Evolutionary conservation across 768 basidiomycete species (phyloP), one percentile per base, ranked within the genome.

Genomic region (Nidula microcarpa): DNA sequence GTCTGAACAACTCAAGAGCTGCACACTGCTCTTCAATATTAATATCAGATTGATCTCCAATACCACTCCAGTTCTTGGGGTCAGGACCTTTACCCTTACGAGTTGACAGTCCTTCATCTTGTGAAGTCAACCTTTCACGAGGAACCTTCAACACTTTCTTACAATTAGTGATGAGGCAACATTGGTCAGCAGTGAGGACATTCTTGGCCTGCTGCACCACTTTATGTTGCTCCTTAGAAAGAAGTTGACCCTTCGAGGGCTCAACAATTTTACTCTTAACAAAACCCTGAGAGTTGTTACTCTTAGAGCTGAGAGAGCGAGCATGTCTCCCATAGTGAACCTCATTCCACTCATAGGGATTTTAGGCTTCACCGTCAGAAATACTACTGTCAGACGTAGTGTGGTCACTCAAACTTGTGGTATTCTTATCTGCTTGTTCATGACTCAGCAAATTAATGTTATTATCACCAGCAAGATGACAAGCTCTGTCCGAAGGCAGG

Each of bases 81-180:
- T 67, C 62, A 18, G 52, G 33, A 2, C 52, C 54, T 50, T 67
- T 67, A 5, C 62, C 64, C 57, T 66, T 64, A 7, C 33, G 36
- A 23, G 16, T 49, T 34, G 55, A 59, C 23, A 55, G 50, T 5
- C 54, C 58, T 47, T 50, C 4, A 4, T 16, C 37, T 41, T 4
- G 4, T 11, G 37, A 41, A 41, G 16, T 16, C 16, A 16, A 41
- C 16, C 16, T 16, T 11, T 41, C 37, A 11, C 37, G 4, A 41
- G 37, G 16, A 11, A 4, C 11, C 37, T 41, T 11, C 16, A 16
- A 41, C 16, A 16, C 37, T 41, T 41, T 41, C 37, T 41, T 41
- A 11, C 4, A 4, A 2, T 41, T 41, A 11, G 37, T 11, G 37
- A 23, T 23, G 23, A 23, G 23, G 23, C 23, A 23, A 23, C 4